Percentiles rank a stretch among this genome's conserved stretches.
phyloP scores from a whole-genome alignment of 2,329 filamentous ascomycete species.

The Fusarium pilosicola region DNA sequence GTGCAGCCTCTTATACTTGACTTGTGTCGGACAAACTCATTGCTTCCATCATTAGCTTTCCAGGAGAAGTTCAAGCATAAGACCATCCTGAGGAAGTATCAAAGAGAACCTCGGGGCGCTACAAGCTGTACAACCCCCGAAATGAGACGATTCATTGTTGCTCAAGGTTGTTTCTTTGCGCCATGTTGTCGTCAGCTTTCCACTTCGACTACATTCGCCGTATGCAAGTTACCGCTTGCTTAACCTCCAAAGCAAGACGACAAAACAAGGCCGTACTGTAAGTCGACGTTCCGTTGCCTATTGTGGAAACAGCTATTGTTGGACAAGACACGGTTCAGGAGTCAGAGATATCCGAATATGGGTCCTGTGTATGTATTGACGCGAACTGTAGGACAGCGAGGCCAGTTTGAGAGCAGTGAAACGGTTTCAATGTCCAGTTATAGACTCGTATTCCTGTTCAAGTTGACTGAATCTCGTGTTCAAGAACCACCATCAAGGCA shows the following conservation, averaged over 20 bases:
- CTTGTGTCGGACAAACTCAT: neutral
- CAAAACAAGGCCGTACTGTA: neutral
- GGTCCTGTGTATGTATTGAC: conserved; percentile 18
- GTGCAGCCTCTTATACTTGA: conserved; percentile 11
- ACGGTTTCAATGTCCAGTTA: conserved; percentile 2
- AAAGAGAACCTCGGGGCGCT: conserved; percentile 9
- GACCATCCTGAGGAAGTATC: neutral
- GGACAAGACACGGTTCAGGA: conserved; percentile 8
- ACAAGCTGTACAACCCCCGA: conserved; percentile 9
- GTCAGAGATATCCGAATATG: neutral
- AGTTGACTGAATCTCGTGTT: conserved; percentile 8
- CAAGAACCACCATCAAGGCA: neutral
- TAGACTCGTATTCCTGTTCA: neutral
- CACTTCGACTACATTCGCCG: neutral
- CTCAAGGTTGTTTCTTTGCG: conserved; percentile 18
- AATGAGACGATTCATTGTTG: conserved; percentile 20
- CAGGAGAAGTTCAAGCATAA: neutral
- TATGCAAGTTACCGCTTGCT: conserved; percentile 17
- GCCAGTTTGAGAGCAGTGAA: conserved; percentile 6
- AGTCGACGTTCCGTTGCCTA: neutral
- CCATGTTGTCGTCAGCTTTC: conserved; percentile 23
- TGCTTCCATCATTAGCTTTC: too few relatives aligned
- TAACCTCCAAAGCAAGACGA: neutral
- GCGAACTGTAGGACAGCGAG: conserved; percentile 12
- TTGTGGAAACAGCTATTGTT: conserved; percentile 9